Conservation (phyloP, 768 basidiomycete genomes). For the Coprinopsis marcescibilis region DNA sequence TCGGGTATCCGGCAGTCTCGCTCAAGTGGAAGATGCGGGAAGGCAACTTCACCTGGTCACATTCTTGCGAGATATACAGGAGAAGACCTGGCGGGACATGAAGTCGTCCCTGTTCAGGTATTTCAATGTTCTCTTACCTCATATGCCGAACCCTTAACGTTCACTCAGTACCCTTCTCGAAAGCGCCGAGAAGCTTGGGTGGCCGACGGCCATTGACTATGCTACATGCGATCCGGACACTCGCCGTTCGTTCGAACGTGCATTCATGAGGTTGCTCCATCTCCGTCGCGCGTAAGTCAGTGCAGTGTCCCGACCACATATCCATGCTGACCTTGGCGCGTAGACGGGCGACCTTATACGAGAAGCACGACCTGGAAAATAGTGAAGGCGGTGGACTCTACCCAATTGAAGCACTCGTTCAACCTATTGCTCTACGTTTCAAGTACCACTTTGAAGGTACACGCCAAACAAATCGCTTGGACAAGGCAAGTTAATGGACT, state of each 20-base stretch:
- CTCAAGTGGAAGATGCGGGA: constrained; percentile 38
- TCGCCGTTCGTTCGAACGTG: constrained; percentile 62
- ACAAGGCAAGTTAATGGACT: constrained; percentile 57
- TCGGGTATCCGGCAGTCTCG: constrained; percentile 40
- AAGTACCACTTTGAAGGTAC: constrained; percentile 91
- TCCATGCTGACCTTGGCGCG: too few relatives aligned
- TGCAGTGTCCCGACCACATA: too few relatives aligned
- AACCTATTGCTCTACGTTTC: constrained; percentile 81
- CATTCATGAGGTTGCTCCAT: constrained; percentile 70
- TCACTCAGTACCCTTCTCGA: constrained; percentile 50
- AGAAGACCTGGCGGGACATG: constrained; percentile 74
- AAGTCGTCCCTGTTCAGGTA: constrained; percentile 61
- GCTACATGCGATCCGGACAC: constrained; percentile 40
- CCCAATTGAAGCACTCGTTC: constrained; percentile 77
- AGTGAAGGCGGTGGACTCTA: constrained; percentile 60
- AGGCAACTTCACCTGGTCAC: constrained; percentile 50
- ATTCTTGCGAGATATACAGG: constrained; percentile 58
- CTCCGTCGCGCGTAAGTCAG: constrained; percentile 71
- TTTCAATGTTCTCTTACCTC: constrained; percentile 11
- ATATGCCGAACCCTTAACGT: not conserved
- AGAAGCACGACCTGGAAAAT: constrained; percentile 11
- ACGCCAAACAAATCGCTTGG: constrained; percentile 82
- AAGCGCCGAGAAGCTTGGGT: constrained; percentile 71
- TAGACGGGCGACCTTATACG: constrained; percentile 3
- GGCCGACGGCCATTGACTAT: constrained; percentile 79